Evolutionary conservation across 2,329 filamentous ascomycete species (phyloP), one percentile per base, ranked within the genome.

Genomic region (Aspergillus versicolor): DNA sequence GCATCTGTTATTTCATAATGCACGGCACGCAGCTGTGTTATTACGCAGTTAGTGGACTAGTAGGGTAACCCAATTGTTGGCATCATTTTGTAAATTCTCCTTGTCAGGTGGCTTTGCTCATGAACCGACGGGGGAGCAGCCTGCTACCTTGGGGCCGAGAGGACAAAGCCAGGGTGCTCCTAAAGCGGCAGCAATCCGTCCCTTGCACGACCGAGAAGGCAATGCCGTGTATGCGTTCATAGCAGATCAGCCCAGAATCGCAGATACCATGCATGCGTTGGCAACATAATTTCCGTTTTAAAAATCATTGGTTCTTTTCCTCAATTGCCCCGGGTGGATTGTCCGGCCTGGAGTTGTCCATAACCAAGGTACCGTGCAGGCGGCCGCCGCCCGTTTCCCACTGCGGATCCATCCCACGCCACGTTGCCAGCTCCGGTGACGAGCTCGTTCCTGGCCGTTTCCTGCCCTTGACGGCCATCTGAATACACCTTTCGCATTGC

Each of bases 321-420:
- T n/a, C 37, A 54, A 46, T 48, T 41, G 52, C 44, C 37, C 22
- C 8, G 34, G 9, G 32, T 42, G 44, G 30, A 47, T 30, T 41
- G 38, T 21, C 30, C 34, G 15, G 34, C 6, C 15, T 15, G 34
- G 12, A 15, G 8, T 24, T 24, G 15, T 44, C 42, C 22, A 44
- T 19, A 21, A n/a, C 12, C 19, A 21, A 43, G 27, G 51, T 46
- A 54, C 51, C 51, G 27, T 45, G 42, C 17, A 34, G 43, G 40
- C 40, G 46, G 22, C 30, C 17, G 45, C n/a, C 45, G 37, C 45
- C 50, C 32, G 43, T 56, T 61, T 56, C 57, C 57, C 61, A 58
- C 61, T 58, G 56, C 63, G 56, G 59, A 45, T 54, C 54, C 59
- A 59, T 52, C 57, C 57, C 41, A 60, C 62, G 59, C 63, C 63